Evolutionary conservation across 345 rosid genomes (phyloP).

Genomic region (Kernera saxatilis): DNA sequence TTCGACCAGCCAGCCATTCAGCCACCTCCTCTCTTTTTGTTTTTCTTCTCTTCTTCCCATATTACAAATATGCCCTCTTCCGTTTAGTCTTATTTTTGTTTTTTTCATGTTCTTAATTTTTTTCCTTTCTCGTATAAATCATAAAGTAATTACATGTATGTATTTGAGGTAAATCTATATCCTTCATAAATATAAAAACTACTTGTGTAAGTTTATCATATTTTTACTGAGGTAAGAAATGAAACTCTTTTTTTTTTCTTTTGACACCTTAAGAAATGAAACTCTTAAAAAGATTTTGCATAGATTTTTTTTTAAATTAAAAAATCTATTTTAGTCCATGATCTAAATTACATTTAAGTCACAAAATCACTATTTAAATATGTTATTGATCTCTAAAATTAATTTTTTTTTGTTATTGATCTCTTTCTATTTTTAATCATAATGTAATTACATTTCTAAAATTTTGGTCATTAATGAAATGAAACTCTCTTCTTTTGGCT

Average conservation of each 20-base stretch:
- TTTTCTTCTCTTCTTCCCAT: background rate
- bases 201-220: background rate
- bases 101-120: background rate
- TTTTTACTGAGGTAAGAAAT: background rate
- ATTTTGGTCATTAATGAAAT: background rate
- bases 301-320: too few species aligned
- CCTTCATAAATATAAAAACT: background rate
- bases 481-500: too few species aligned
- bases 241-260: background rate
- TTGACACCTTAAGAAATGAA: background rate
- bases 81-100: background rate
- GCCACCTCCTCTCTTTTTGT: conserved; percentile 26
- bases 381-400: background rate
- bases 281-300: background rate
- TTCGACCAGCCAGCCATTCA: conserved; percentile 33
- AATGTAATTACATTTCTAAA: background rate
- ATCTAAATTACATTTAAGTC: background rate
- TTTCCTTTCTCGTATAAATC: background rate
- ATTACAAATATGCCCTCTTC: conserved; percentile 33
- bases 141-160: background rate
- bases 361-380: background rate
- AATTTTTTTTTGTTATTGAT: background rate
- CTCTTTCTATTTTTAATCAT: background rate
- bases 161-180: background rate
- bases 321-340: background rate